Base-by-base conservation (phyloP, 306 rosid species). In the Cucurbita pepo region DNA sequence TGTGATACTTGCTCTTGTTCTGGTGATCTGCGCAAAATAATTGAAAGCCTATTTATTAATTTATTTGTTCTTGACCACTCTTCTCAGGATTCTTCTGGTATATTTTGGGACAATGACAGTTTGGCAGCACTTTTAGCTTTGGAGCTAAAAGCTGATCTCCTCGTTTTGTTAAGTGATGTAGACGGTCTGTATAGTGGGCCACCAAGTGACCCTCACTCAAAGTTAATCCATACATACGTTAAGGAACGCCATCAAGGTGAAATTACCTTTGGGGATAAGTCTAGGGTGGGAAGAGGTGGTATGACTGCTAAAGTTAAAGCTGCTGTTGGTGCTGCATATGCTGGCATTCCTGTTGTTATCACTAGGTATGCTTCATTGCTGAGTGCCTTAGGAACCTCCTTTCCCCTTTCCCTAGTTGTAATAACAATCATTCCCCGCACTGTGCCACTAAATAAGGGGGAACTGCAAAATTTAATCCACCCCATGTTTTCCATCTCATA, bases 21-120 rank as follows among this genome's bases (percentile, higher is more conserved):
- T 15, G 50, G 30, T 30, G 12, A 51, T 30, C 47, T 69, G 16
- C 30, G 56, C 34, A 15, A 8, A 3, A 21, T 19, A 18, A 44
- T 44, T 19, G 18, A 65, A 64, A 63, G 25, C 52, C 19, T 44
- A 6, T 12, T 16, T 53, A 7, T 53, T 53, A 0, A 21, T 53
- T 53, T 18, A 4, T 36, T 38, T 72, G 6, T 55, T 77, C 73
- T 34, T 76, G 65, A 55, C 73, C 13, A 45, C 38, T 34, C 52
- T 73, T 82, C 43, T 77, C 94, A 93, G 97, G 99, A 91, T 78
- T 88, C 97, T 73, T 94, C 96, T 79, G 99, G 99, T 79, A 94
- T 94, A 82, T 94, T 94, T 86, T 94, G 99, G 99, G 99, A 94
- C 76, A 94, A 94, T 78, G 99, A 94, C 83, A 94, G 99, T 89